Evolutionary conservation across 371 early-diverging fungal species (phyloP).

Genomic region (Mortierella polycephala): DNA sequence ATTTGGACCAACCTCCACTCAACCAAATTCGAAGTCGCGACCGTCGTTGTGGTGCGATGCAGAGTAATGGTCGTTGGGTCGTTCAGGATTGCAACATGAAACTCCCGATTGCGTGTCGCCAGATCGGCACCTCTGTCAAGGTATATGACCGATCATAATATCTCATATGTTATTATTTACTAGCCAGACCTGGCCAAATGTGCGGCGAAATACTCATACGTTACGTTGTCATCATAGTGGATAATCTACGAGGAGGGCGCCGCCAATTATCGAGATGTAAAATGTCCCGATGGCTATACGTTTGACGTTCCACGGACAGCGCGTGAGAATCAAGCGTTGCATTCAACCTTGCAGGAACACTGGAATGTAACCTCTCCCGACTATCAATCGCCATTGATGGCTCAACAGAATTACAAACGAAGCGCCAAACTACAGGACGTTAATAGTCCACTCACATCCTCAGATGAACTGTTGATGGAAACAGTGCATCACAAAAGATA

Average conservation of each 20-base stretch:
- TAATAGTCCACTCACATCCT: background rate
- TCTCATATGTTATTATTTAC: background rate
- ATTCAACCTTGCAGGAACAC: constrained; percentile 9
- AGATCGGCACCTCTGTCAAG: constrained; percentile 24
- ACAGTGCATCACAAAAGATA: background rate
- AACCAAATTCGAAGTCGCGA: constrained; percentile 21
- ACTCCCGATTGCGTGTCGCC: constrained; percentile 47
- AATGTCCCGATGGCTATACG: constrained; percentile 31
- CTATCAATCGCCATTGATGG: constrained; percentile 3
- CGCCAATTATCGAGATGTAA: constrained; percentile 43
- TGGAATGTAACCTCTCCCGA: constrained; percentile 22
- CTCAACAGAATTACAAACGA: background rate
- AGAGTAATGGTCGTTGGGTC: constrained; percentile 45
- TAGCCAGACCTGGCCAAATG: too few relatives aligned
- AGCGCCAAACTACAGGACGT: background rate
- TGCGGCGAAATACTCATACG: too few relatives aligned
- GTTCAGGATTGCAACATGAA: constrained; percentile 46
- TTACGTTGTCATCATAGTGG: constrained; percentile 21
- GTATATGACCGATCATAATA: constrained; percentile 3
- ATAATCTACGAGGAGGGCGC: constrained; percentile 35
- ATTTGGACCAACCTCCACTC: constrained; percentile 34
- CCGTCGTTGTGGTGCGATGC: constrained; percentile 48
- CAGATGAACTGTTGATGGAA: background rate
- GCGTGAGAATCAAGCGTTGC: constrained; percentile 32
- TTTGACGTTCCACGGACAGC: constrained; percentile 51